Evolutionary conservation across 2,329 filamentous ascomycete genomes (phyloP), one percentile per base, ranked within the genome.

Genomic region (Botryotinia calthae): DNA sequence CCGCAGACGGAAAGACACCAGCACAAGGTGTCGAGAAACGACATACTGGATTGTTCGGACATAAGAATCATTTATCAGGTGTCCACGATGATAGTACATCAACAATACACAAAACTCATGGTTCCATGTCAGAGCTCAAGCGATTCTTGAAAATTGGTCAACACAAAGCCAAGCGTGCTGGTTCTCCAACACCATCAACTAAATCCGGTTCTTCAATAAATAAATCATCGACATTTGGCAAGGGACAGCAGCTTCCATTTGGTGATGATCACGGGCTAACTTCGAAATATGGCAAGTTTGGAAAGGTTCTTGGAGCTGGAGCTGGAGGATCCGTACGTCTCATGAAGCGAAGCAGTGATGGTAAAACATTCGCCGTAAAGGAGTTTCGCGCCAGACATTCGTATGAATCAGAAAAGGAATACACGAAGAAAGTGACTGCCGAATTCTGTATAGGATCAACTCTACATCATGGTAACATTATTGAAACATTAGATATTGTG

Each of bases 381-480:
- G 95, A 99, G 81, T 99, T 99, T 83, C 87, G 96, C 70, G 90
- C 95, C 71, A 90, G 94, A 48, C 95, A 99, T 82, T 90, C 92
- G 0, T 97, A 98, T 83, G 96, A 99, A 83, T 93, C 91, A 1
- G 93, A 98, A 81, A 94, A 93, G 79, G 96, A 98, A 77, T 99
- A 99, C 80, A 93, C 94, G 77, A 99, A 99, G 83, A 99, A 99
- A 82, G 90, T 99, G 64, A 99, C 96, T 0, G 95, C 96, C 3
- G 96, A 99, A 80, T 99, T 99, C 82, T 99, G 96, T 81, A 95
- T 99, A 77, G 96, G 96, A 20, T 98, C 95, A 4, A 98, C 96
- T 0, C 85, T 99, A 54, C 96, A 98, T 79, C 96, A 99, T 79
- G 95, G 96, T 78, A 99, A 99, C 81, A 94, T 99, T 77, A 98